phyloP scores from a whole-genome alignment of 768 basidiomycete genomes.

The Kockovaella imperatae region DNA sequence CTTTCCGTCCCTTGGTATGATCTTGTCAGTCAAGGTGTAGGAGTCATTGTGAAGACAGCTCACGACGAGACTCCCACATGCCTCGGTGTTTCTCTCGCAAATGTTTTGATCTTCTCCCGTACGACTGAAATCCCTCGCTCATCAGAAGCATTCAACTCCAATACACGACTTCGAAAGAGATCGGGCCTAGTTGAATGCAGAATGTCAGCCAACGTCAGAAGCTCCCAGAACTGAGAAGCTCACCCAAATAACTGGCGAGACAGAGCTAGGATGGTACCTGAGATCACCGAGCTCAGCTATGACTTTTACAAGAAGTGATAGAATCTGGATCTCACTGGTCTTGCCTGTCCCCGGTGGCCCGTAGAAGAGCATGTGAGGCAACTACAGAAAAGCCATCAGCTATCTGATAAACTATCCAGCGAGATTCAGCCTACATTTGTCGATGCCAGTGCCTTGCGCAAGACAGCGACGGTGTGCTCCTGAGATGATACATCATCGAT shows the following conservation, averaged over 20 bases:
- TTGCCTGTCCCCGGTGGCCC: slow-evolving; percentile 98
- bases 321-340: slow-evolving; percentile 52
- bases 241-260: slow-evolving; percentile 91
- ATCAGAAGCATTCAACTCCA: slow-evolving; percentile 97
- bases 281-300: not conserved
- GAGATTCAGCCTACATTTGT: slow-evolving; percentile 61
- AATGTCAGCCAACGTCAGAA: not conserved
- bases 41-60: slow-evolving; percentile 10
- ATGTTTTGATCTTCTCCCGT: slow-evolving; percentile 96
- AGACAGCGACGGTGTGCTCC: slow-evolving; percentile 87
- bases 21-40: not conserved
- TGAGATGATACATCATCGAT: slow-evolving; percentile 97
- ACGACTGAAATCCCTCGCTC: slow-evolving; percentile 96
- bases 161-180: slow-evolving; percentile 81
- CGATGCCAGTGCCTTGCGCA: slow-evolving; percentile 80
- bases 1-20: slow-evolving; percentile 47
- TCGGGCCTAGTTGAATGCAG: slow-evolving; percentile 59
- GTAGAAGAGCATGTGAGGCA: slow-evolving; percentile 99
- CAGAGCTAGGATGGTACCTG: slow-evolving; percentile 82
- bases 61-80: slow-evolving; percentile 40
- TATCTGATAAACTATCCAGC: not conserved
- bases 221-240: too few relatives aligned
- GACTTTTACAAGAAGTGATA: not conserved
- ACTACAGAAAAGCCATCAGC: slow-evolving; percentile 49
- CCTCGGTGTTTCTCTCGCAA: slow-evolving; percentile 55